A percentile compares a stretch with the other conserved stretches of the same genome.
Evolutionary conservation across 1,284 basidiomycete genomes (phyloP).

Genomic region (Microbotryum saponariae): DNA sequence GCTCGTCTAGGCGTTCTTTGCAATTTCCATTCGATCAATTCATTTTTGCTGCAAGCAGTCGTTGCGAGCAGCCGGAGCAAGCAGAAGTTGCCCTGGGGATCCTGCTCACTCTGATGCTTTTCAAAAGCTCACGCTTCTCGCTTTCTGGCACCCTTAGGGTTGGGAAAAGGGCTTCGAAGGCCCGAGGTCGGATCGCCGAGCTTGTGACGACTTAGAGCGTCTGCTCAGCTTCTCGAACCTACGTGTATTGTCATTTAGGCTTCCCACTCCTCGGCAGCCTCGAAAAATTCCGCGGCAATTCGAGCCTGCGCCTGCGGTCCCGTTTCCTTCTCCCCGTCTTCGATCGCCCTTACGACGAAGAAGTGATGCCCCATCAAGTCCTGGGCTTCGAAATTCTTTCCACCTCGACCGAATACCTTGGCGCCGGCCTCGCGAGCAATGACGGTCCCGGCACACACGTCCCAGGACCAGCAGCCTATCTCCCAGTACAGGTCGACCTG

Average conservation of each 20-base stretch:
- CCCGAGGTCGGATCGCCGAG: no score
- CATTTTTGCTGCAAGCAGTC: no score
- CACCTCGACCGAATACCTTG: conserved; percentile 51
- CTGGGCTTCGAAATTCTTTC: conserved; percentile 31
- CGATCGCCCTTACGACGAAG: conserved; percentile 36
- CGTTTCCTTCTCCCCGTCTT: conserved; percentile 47
- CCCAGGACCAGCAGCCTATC: conserved; percentile 67
- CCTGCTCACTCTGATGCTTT: no score
- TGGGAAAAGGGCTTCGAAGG: no score
- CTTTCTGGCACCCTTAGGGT: no score
- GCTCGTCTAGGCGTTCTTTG: no score
- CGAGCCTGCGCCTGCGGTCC: conserved; percentile 64
- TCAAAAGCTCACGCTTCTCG: no score
- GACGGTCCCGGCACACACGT: conserved; percentile 68
- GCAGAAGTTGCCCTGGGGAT: no score
- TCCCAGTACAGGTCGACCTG: conserved; percentile 73
- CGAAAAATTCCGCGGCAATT: conserved; percentile 76
- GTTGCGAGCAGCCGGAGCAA: no score
- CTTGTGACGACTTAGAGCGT: no score
- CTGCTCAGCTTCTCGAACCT: neutral
- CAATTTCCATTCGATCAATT: no score
- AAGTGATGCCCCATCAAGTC: conserved; percentile 35
- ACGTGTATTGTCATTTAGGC: conserved; percentile 25
- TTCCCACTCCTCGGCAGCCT: conserved; percentile 64
- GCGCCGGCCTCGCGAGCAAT: conserved; percentile 87